Evolutionary conservation across 2,329 filamentous ascomycete species (phyloP).

Genomic region (Penicillium decumbens): DNA sequence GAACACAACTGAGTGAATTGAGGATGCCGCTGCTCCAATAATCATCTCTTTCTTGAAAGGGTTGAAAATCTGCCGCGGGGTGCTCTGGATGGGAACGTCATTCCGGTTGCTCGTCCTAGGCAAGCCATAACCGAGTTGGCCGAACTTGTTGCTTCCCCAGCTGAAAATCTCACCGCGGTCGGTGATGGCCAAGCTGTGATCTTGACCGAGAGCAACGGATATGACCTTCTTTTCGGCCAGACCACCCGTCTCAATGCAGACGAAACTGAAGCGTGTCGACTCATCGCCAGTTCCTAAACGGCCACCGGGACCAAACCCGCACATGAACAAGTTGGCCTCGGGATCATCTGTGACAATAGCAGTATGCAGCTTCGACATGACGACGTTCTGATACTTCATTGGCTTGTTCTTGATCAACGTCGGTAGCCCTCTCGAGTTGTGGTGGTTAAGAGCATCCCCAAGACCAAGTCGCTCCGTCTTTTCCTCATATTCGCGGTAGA

Average conservation of each 20-base stretch:
- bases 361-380: slow-evolving; percentile 86
- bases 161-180: slow-evolving; percentile 87
- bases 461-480: slow-evolving; percentile 32
- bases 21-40: slow-evolving; percentile 77
- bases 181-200: slow-evolving; percentile 81
- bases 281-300: slow-evolving; percentile 86
- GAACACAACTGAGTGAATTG: slow-evolving; percentile 86
- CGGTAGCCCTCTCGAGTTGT: slow-evolving; percentile 58
- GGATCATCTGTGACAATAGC: slow-evolving; percentile 83
- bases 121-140: slow-evolving; percentile 79
- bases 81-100: slow-evolving; percentile 75
- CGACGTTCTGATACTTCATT: slow-evolving; percentile 72
- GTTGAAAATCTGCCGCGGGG: slow-evolving; percentile 85
- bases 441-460: slow-evolving; percentile 25
- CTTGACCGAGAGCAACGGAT: slow-evolving; percentile 80
- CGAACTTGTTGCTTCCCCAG: slow-evolving; percentile 84
- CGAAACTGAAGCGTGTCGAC: slow-evolving; percentile 80
- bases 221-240: slow-evolving; percentile 69
- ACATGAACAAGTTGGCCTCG: slow-evolving; percentile 85
- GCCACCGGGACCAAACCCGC: slow-evolving; percentile 85
- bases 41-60: slow-evolving; percentile 81
- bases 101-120: slow-evolving; percentile 61
- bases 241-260: slow-evolving; percentile 70
- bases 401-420: slow-evolving; percentile 66
- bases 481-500: slow-evolving; percentile 63